Percentiles rank a stretch among this genome's conserved stretches.
phyloP scores from a whole-genome alignment of 495 filamentous ascomycete genomes.

The Podospora conica region DNA sequence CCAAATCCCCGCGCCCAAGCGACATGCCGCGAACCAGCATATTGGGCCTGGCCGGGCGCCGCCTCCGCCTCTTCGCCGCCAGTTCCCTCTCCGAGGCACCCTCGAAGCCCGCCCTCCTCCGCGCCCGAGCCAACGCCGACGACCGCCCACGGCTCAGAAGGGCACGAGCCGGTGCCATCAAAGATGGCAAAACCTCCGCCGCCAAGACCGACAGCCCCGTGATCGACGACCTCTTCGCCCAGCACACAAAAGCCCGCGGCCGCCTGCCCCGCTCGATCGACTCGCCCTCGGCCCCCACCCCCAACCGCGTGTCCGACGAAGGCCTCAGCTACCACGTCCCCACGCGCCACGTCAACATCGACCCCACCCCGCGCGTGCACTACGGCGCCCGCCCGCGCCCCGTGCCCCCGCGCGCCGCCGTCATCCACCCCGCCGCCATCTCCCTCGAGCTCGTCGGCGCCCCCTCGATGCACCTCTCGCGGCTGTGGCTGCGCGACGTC shows the following conservation, averaged over 20 bases:
- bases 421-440: neutral
- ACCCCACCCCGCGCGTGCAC: neutral
- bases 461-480: neutral
- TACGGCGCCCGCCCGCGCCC: neutral
- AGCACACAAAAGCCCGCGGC: too few species aligned
- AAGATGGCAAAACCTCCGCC: too few species aligned
- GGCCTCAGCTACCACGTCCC: neutral
- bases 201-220: too few species aligned
- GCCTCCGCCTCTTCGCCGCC: neutral
- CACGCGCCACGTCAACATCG: neutral
- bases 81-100: too few species aligned
- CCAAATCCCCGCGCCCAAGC: neutral
- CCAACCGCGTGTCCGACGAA: neutral
- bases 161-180: too few species aligned
- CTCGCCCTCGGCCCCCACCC: too few species aligned
- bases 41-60: neutral
- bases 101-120: too few species aligned
- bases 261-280: too few species aligned
- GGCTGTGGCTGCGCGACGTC: conserved; percentile 64
- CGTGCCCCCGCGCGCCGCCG: too few species aligned
- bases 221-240: too few species aligned
- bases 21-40: neutral
- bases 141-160: too few species aligned
- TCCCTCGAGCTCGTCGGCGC: neutral
- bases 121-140: too few species aligned